Evolutionary conservation across 805 yeast species (phyloP), one percentile per base, ranked within the genome.

Genomic region (Lachancea kluyveri): DNA sequence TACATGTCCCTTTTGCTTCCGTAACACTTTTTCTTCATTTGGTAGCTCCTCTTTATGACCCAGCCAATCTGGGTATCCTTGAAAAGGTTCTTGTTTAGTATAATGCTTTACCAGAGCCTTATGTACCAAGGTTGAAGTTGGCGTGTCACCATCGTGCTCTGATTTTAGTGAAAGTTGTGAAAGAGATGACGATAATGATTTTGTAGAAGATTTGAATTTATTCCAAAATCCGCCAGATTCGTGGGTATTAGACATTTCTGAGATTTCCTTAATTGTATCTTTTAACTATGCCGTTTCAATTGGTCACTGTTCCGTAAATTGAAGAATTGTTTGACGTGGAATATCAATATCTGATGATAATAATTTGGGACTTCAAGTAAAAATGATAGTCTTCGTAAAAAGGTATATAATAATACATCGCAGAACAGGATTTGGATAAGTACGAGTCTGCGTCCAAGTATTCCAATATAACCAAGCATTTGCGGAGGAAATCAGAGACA

Each of bases 91-190:
- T 26, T 48, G 52, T 10, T 40, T 45, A 28, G 52, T 39, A 39
- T 68, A 69, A 45, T 50, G 64, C 30, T 58, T 54, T 8, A 65
- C 62, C 26, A 69, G 39, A 1, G 72, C 66, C 36, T 68, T 60
- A 37, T 67, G 68, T 4, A 70, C 57, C 6, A 67, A 55, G 0
- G 75, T 69, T 19, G 67, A 58, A 8, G 59, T 59, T 16, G 60
- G 59, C 1, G 58, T 42, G 18, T 57, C 62, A 16, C 71, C 71
- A 37, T 70, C 74, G 25, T 54, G 49, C 28, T 69, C 74, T 5
- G 50, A 35, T 27, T 45, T 52, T 2, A 47, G 26, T 3, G 58
- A 48, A 3, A 54, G 32, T 8, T 49, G 46, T 3, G 52, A 33
- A 11, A 55, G 35, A 6, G 59, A 53, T 1, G 52, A 34, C 1